These are phyloP conservation scores for Fraxinus floribunda DNA, from an alignment of 305 asterid species.

Conservation along the genomic window DNA sequence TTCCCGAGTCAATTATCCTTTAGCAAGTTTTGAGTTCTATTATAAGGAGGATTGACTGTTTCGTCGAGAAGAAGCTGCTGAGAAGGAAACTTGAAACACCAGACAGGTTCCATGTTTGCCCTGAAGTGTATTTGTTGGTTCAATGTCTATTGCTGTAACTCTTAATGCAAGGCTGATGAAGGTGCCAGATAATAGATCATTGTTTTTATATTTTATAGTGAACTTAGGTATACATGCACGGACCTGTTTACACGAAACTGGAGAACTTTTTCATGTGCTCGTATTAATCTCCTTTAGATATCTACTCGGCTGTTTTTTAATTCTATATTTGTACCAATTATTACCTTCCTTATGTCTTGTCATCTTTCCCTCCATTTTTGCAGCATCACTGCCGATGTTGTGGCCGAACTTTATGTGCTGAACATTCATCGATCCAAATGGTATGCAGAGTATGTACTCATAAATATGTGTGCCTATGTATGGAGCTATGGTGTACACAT, in stretches of 20 bases:
- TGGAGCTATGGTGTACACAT: background rate
- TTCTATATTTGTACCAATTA: conserved; percentile 1
- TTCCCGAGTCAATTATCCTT: background rate
- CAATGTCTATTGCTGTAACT: background rate
- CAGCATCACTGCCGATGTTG: conserved; percentile 98
- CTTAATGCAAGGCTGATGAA: background rate
- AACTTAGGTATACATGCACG: background rate
- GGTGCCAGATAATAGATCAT: conserved; percentile 1
- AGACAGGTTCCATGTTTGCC: background rate
- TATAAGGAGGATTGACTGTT: background rate
- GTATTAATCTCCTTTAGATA: conserved; percentile 8
- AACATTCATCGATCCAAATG: conserved; percentile 82
- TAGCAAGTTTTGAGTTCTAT: background rate
- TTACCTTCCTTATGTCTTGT: conserved; percentile 5
- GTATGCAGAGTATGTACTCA: conserved; percentile 37
- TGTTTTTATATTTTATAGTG: background rate
- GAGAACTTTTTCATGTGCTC: background rate
- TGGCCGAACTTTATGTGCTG: conserved; percentile 87
- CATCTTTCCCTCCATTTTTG: conserved; percentile 18
- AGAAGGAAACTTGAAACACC: background rate
- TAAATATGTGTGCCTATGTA: background rate
- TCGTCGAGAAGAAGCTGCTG: background rate
- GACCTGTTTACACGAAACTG: conserved; percentile 10
- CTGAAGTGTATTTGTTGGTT: conserved; percentile 3
- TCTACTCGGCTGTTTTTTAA: conserved; percentile 6